phyloP scores from a whole-genome alignment of 2,329 filamentous ascomycete species.

The Fusarium robinianum region DNA sequence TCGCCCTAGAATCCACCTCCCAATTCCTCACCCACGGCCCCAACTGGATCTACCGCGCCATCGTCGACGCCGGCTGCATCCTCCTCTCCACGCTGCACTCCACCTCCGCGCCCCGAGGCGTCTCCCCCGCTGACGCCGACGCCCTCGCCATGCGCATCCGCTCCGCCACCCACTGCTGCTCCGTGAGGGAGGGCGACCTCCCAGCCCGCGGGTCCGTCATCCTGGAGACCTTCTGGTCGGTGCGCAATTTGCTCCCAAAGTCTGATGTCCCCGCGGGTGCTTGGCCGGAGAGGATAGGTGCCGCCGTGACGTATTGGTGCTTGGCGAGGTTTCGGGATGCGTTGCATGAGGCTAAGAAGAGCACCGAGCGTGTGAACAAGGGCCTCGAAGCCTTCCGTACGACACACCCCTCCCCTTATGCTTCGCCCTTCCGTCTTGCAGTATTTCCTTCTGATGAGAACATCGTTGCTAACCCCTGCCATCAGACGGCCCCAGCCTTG shows the following conservation, averaged over 20 bases:
- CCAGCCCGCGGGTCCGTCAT: slow-evolving; percentile 51
- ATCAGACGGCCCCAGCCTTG: slow-evolving; percentile 7
- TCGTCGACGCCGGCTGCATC: slow-evolving; percentile 52
- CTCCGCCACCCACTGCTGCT: slow-evolving; percentile 47
- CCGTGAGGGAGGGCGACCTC: slow-evolving; percentile 55
- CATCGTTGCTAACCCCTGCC: neutral
- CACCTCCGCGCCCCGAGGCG: slow-evolving; percentile 43
- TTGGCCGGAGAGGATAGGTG: slow-evolving; percentile 52
- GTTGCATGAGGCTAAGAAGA: slow-evolving; percentile 45
- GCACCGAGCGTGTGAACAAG: slow-evolving; percentile 38
- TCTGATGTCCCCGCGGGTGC: slow-evolving; percentile 48
- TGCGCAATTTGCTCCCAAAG: slow-evolving; percentile 44
- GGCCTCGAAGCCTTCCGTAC: slow-evolving; percentile 40
- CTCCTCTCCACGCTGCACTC: slow-evolving; percentile 53
- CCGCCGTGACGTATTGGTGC: slow-evolving; percentile 56
- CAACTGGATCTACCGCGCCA: slow-evolving; percentile 53
- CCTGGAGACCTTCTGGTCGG: slow-evolving; percentile 55
- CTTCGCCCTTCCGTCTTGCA: neutral
- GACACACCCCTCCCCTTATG: slow-evolving; percentile 6
- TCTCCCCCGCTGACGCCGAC: slow-evolving; percentile 38
- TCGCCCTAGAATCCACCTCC: slow-evolving; percentile 48
- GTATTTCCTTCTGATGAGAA: neutral
- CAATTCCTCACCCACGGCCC: slow-evolving; percentile 53
- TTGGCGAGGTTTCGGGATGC: slow-evolving; percentile 51
- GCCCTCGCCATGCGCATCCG: slow-evolving; percentile 41